A percentile compares a stretch with the other conserved stretches of the same genome.
Evolutionary conservation across 495 filamentous ascomycete genomes (phyloP).

Genomic region (Staphylotrichum longicolle): DNA sequence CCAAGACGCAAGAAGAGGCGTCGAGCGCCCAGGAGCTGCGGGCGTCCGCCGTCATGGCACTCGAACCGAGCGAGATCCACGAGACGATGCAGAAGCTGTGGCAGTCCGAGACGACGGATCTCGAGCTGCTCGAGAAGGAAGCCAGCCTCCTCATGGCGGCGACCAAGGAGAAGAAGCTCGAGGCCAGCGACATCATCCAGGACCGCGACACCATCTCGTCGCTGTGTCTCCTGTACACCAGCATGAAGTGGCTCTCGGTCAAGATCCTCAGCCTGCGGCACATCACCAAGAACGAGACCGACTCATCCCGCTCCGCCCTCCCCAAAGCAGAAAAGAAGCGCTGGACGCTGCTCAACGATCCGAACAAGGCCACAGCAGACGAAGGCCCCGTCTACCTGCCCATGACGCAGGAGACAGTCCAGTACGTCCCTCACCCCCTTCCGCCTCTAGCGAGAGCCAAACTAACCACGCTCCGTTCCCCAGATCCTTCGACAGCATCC

Average conservation of each 20-base stretch:
- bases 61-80: conserved; percentile 62
- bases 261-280: conserved; percentile 73
- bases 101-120: conserved; percentile 47
- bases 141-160: conserved; percentile 61
- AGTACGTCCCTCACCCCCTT: conserved; percentile 44
- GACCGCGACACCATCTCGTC: conserved; percentile 82
- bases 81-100: conserved; percentile 64
- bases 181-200: conserved; percentile 77
- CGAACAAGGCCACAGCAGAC: conserved; percentile 45
- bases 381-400: conserved; percentile 74
- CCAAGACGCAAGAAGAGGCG: conserved; percentile 50
- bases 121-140: conserved; percentile 59
- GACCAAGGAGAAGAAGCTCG: conserved; percentile 62
- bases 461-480: conserved; percentile 25
- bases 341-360: conserved; percentile 76
- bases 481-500: conserved; percentile 81
- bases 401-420: conserved; percentile 79
- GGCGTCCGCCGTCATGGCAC: conserved; percentile 67
- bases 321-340: conserved; percentile 58
- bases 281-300: conserved; percentile 58
- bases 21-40: conserved; percentile 53
- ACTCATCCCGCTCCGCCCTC: conserved; percentile 49
- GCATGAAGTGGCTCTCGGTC: conserved; percentile 94
- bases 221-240: conserved; percentile 85
- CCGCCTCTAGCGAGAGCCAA: background rate